phyloP scores from a whole-genome alignment of 805 yeast species.

The Lachancea dasiensis region DNA sequence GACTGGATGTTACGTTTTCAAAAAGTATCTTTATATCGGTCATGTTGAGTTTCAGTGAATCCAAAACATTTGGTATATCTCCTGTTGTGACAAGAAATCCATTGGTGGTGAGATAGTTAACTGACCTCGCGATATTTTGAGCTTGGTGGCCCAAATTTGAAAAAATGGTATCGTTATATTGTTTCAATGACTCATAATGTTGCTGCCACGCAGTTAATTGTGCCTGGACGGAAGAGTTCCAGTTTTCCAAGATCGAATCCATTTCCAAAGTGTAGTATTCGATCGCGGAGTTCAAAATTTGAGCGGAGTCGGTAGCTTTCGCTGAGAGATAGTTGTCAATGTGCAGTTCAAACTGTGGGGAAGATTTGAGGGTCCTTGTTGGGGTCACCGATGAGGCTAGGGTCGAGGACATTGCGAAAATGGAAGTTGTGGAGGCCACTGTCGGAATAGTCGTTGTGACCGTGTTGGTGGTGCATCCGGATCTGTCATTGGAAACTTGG shows the following conservation, averaged over 20 bases:
- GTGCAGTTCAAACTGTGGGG: neutral
- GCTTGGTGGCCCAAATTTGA: slow-evolving; percentile 13
- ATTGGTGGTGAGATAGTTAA: slow-evolving; percentile 10
- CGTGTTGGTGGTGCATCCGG: neutral
- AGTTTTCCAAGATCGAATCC: slow-evolving; percentile 4
- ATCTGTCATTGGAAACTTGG: neutral
- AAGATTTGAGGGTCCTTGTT: too few relatives aligned
- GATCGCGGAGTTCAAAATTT: neutral
- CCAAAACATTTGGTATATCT: neutral
- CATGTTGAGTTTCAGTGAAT: slow-evolving; percentile 12
- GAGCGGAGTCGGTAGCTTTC: slow-evolving; percentile 7
- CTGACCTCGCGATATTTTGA: slow-evolving; percentile 12
- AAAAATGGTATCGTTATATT: slow-evolving; percentile 11
- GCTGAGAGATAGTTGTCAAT: neutral
- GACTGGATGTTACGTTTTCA: slow-evolving; percentile 8
- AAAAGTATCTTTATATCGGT: slow-evolving; percentile 13
- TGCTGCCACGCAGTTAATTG: neutral
- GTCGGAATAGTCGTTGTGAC: neutral
- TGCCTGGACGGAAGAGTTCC: slow-evolving; percentile 4
- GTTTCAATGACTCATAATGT: slow-evolving; percentile 5
- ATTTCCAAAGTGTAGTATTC: slow-evolving; percentile 8
- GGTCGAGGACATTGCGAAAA: too few relatives aligned
- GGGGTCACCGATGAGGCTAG: too few relatives aligned
- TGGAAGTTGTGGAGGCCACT: neutral
- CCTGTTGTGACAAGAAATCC: slow-evolving; percentile 11